Conservation (phyloP, 2,329 filamentous ascomycete genomes). For the Epichloe scottii region DNA sequence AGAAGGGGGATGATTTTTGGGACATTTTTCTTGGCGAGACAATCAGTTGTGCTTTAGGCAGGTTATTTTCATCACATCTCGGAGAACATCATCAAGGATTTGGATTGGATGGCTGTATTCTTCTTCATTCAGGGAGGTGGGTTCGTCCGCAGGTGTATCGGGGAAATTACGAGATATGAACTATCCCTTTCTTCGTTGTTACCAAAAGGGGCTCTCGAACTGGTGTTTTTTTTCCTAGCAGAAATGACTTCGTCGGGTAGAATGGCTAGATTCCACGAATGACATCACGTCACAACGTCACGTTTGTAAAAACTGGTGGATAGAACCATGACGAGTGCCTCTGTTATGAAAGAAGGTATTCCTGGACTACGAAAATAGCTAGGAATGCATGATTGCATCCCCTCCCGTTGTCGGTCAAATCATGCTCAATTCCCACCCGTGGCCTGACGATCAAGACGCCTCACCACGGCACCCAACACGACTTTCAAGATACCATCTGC, state of each 20-base stretch:
- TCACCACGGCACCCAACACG: conserved; percentile 65
- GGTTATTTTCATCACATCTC: conserved; percentile 4
- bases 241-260: too few species aligned
- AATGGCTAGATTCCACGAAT: too few species aligned
- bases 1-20: neutral
- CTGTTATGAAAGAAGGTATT: too few species aligned
- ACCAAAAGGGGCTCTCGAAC: too few species aligned
- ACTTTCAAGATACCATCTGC: conserved; percentile 67
- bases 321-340: too few species aligned
- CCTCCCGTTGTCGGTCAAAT: neutral
- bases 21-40: neutral
- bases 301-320: too few species aligned
- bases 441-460: conserved; percentile 22
- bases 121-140: neutral
- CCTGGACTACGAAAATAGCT: too few species aligned
- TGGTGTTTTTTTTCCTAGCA: too few species aligned
- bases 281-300: too few species aligned
- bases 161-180: neutral
- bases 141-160: neutral
- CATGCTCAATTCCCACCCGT: neutral
- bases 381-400: too few species aligned
- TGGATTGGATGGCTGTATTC: neutral
- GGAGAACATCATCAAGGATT: neutral
- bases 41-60: neutral
- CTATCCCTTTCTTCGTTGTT: too few species aligned